Evolutionary conservation across 2,329 filamentous ascomycete genomes (phyloP).

Genomic region (Neofusicoccum ribis): DNA sequence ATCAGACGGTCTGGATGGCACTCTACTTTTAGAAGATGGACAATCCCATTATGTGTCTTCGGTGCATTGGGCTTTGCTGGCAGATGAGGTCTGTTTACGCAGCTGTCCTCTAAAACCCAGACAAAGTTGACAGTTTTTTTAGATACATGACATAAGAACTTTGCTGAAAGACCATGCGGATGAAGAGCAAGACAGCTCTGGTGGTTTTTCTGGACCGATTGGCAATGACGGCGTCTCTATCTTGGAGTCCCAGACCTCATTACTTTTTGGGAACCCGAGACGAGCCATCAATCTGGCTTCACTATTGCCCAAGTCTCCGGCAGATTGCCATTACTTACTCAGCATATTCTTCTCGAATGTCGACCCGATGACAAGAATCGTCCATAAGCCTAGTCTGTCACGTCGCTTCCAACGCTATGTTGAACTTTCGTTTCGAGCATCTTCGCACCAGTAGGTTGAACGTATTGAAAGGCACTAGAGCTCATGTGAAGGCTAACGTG

Average conservation of each 20-base stretch:
- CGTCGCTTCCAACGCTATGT: constrained; percentile 32
- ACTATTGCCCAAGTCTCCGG: constrained; percentile 33
- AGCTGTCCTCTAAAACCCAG: not conserved
- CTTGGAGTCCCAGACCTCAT: not conserved
- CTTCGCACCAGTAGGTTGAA: not conserved
- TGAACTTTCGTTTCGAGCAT: not conserved
- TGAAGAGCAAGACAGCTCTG: constrained; percentile 23
- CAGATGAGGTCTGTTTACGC: constrained; percentile 29
- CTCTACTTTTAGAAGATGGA: constrained; percentile 36
- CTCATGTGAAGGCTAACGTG: not conserved
- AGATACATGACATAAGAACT: constrained; percentile 43
- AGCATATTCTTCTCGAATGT: constrained; percentile 38
- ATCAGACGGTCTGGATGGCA: constrained; percentile 37
- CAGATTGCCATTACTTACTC: constrained; percentile 34
- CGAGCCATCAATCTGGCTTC: constrained; percentile 12
- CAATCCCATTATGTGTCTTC: constrained; percentile 36
- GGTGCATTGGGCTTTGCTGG: not conserved
- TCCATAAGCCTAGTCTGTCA: constrained; percentile 34
- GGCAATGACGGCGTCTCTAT: not conserved
- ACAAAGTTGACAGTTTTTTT: not conserved
- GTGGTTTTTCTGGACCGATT: not conserved
- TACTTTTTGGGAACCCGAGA: not conserved
- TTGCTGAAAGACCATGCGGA: constrained; percentile 28
- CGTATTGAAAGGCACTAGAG: not conserved
- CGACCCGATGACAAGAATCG: constrained; percentile 40